Evolutionary conservation across 345 rosid species (phyloP).

Genomic region (Lepidium aucheri): DNA sequence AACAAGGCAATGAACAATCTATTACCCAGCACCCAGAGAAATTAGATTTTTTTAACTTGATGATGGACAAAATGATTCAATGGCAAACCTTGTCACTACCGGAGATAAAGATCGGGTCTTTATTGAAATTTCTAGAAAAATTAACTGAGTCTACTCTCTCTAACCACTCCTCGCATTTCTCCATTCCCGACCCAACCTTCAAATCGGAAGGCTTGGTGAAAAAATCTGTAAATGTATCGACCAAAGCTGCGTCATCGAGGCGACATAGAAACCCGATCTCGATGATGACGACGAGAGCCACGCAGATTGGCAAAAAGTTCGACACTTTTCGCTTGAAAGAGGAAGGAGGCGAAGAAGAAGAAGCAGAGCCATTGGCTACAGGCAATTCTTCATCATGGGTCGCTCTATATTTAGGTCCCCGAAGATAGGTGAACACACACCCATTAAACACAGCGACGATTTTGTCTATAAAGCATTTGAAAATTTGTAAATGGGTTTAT

Average conservation of each 20-base stretch:
- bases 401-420: slow-evolving; percentile 36
- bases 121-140: slow-evolving; percentile 59
- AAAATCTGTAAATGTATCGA: slow-evolving; percentile 48
- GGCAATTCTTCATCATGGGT: slow-evolving; percentile 36
- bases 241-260: slow-evolving; percentile 48
- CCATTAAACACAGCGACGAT: slow-evolving; percentile 26
- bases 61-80: neutral
- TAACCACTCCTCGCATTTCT: slow-evolving; percentile 70
- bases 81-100: slow-evolving; percentile 43
- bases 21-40: neutral
- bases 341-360: slow-evolving; percentile 24
- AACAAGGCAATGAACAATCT: neutral
- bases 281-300: slow-evolving; percentile 49
- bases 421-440: slow-evolving; percentile 42
- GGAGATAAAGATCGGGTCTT: slow-evolving; percentile 54
- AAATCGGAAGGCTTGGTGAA: slow-evolving; percentile 21
- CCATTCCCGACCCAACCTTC: slow-evolving; percentile 13
- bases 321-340: slow-evolving; percentile 49
- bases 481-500: neutral
- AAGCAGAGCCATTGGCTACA: slow-evolving; percentile 23
- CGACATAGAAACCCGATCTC: slow-evolving; percentile 77
- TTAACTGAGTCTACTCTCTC: slow-evolving; percentile 56
- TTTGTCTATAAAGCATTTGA: neutral
- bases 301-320: slow-evolving; percentile 51
- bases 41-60: neutral